phyloP scores from a whole-genome alignment of 768 basidiomycete species.

The Kwoniella pini region DNA sequence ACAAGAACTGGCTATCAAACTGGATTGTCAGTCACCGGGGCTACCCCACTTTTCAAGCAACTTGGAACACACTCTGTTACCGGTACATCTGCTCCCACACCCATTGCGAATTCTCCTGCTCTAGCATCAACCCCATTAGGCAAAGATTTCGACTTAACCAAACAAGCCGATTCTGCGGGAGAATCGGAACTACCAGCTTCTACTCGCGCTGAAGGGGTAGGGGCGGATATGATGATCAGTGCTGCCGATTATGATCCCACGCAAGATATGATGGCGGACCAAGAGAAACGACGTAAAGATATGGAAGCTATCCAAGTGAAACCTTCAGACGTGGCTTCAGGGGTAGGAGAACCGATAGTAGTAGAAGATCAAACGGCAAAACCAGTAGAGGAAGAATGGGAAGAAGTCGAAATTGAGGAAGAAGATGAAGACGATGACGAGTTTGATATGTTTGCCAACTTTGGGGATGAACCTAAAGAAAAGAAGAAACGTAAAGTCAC shows the following conservation, averaged over 20 bases:
- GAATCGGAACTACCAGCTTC: constrained; percentile 43
- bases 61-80: constrained; percentile 40
- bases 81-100: constrained; percentile 29
- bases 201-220: constrained; percentile 56
- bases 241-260: constrained; percentile 92
- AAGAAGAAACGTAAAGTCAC: constrained; percentile 57
- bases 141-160: constrained; percentile 67
- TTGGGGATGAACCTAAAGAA: constrained; percentile 60
- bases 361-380: constrained; percentile 4
- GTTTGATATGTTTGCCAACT: constrained; percentile 87
- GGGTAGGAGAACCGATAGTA: constrained; percentile 38
- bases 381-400: constrained; percentile 31
- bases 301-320: constrained; percentile 40
- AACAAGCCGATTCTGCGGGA: constrained; percentile 63
- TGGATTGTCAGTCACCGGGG: constrained; percentile 31
- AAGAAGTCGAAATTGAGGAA: constrained; percentile 41
- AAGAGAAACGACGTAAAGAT: constrained; percentile 66
- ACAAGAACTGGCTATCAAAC: constrained; percentile 32
- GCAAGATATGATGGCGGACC: constrained; percentile 79
- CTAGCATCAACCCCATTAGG: constrained; percentile 39
- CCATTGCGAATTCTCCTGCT: constrained; percentile 29
- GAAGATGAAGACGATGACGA: constrained; percentile 56
- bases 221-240: constrained; percentile 67
- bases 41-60: constrained; percentile 36
- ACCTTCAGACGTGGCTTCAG: constrained; percentile 35